A percentile compares a stretch with the other conserved stretches of the same genome.
Evolutionary conservation across 306 rosid species (phyloP).

Genomic region (Abrus precatorius): DNA sequence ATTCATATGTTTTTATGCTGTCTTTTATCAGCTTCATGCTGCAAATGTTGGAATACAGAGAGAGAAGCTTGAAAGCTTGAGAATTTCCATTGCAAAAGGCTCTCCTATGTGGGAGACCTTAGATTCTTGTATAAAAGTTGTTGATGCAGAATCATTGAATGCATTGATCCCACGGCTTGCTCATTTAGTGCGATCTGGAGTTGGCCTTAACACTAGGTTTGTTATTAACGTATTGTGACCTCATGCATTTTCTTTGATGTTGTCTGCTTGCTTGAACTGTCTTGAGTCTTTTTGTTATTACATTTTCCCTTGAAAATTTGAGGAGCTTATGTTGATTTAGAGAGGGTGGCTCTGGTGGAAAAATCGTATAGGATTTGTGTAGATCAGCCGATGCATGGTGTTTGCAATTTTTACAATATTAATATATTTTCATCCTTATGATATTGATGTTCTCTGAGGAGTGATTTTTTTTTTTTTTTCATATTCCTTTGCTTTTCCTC

Average conservation of each 20-base stretch:
- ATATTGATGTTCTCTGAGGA: conserved; percentile 6
- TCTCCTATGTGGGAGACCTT: conserved; percentile 99
- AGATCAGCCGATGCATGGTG: conserved; percentile 6
- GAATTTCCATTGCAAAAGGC: conserved; percentile 95
- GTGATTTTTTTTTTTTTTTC: background rate
- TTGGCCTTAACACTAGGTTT: conserved; percentile 97
- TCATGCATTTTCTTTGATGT: conserved; percentile 14
- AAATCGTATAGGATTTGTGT: background rate
- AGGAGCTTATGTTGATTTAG: conserved; percentile 35
- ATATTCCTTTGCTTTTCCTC: conserved; percentile 20
- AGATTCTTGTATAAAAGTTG: conserved; percentile 86
- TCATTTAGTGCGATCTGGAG: conserved; percentile 91
- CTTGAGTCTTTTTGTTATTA: conserved; percentile 2
- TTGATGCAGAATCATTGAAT: conserved; percentile 79
- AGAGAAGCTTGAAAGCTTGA: conserved; percentile 90
- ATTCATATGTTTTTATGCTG: conserved; percentile 31
- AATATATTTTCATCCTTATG: conserved; percentile 28
- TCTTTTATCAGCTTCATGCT: conserved; percentile 79
- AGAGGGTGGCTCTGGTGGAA: background rate
- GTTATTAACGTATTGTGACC: conserved; percentile 3
- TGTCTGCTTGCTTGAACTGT: conserved; percentile 21
- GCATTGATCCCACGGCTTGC: conserved; percentile 87
- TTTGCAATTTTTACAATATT: background rate
- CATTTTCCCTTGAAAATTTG: conserved; percentile 33
- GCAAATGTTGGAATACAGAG: conserved; percentile 87